Base-by-base conservation (phyloP, 2,329 filamentous ascomycete species). In the Curvularia eragrostidis region DNA sequence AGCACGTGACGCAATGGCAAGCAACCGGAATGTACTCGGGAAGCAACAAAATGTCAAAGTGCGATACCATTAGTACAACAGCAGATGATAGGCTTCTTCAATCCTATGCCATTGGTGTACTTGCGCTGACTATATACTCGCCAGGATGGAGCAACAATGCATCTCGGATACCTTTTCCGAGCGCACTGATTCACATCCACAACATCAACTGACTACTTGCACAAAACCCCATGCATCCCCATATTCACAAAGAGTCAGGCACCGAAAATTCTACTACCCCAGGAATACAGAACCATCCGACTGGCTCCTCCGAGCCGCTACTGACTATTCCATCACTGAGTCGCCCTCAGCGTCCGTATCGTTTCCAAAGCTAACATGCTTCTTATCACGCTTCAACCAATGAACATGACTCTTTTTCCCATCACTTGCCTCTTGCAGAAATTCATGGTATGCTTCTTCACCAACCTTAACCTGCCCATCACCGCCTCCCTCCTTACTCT, bases 331-430 rank as follows among this genome's bases (percentile, higher is more conserved):
- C 24, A 58, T 41, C 6, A 59, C 64, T 15, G 52, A 58, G 13
- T 61, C 52, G 5, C 56, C 52, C 42, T 67, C 56, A 3, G 48
- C 48, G 44, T 61, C 58, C 8, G 36, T 9, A 28, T 61, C 41
- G 3, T 34, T 47, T 23, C 26, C 34, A 38, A 62, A 53, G 4
- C 13, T 46, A 15, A 41, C 42, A 18, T 43, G 26, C 43, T 53
- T 53, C n/a, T 15, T 19, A 8, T 19, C 38, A 21, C 7, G 18
- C 38, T 8, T 41, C 9, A n/a, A 28, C 5, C 12, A 13, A 8
- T 18, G 10, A 18, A 19, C 21, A 28, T 21, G 34, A 38, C n/a
- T 12, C 13, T 12, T 13, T 34, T 34, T 34, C 32, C n/a, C 32
- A 1, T 5, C n/a, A 13, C 32, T 34, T 13, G 32, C 32, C 13